phyloP scores from a whole-genome alignment of 257 asterid species.

The Hygrophila difformis region DNA sequence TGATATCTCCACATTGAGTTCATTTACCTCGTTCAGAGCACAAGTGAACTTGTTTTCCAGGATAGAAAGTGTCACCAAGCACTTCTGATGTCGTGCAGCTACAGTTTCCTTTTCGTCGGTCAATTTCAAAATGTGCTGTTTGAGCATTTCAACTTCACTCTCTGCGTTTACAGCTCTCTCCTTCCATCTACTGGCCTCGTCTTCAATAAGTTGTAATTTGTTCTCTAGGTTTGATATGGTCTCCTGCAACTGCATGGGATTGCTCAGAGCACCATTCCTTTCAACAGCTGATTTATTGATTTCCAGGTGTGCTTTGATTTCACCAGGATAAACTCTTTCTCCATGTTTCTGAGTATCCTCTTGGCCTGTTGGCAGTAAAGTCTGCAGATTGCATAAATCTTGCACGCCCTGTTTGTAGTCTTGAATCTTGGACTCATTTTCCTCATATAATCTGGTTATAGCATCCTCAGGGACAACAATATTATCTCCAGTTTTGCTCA shows the following conservation, averaged over 20 bases:
- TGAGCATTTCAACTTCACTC: conserved; percentile 48
- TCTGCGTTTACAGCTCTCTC: conserved; percentile 57
- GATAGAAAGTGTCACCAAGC: conserved; percentile 54
- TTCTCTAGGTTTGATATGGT: conserved; percentile 53
- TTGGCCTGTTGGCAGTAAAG: conserved; percentile 33
- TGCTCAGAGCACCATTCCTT: conserved; percentile 31
- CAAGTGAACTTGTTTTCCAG: conserved; percentile 47
- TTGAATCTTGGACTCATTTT: conserved; percentile 38
- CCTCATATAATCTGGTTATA: conserved; percentile 49
- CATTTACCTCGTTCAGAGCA: conserved; percentile 46
- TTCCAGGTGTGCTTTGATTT: conserved; percentile 42
- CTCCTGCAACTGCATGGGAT: conserved; percentile 35
- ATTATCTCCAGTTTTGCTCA: conserved; percentile 34
- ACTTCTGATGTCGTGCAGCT: conserved; percentile 43
- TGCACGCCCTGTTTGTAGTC: conserved; percentile 43
- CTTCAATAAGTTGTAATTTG: conserved; percentile 31
- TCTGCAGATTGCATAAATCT: conserved; percentile 43
- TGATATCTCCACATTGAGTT: conserved; percentile 45
- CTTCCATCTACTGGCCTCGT: conserved; percentile 35
- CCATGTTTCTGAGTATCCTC: conserved; percentile 37
- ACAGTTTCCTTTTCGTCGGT: conserved; percentile 61
- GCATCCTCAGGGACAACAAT: conserved; percentile 55
- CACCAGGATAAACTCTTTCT: conserved; percentile 37
- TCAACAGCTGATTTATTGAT: conserved; percentile 46
- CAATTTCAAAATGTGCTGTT: conserved; percentile 33